Conservation (phyloP, 495 filamentous ascomycete species). For the Talaromyces wortmannii region DNA sequence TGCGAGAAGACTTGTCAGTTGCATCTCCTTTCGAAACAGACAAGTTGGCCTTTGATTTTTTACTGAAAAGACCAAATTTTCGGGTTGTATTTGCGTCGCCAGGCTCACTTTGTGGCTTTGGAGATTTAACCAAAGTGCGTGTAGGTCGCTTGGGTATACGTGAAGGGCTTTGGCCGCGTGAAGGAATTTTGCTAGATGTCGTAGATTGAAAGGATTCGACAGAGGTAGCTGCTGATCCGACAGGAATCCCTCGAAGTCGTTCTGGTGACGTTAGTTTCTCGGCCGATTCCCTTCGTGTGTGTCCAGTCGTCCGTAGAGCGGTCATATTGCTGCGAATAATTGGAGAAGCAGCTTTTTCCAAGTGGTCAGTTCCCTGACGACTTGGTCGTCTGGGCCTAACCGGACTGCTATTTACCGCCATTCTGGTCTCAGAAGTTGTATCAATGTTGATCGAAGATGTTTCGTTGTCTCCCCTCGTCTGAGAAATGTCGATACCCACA, state of each 20-base stretch:
- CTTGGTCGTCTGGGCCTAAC: conserved; percentile 59
- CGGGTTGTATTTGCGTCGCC: conserved; percentile 28
- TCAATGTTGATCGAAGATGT: conserved; percentile 2
- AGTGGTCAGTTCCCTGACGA: conserved; percentile 68
- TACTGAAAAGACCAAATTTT: conserved; percentile 71
- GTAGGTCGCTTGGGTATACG: conserved; percentile 22
- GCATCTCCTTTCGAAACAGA: conserved; percentile 23
- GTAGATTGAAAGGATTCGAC: conserved; percentile 31
- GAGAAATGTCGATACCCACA: background rate
- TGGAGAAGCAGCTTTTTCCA: conserved; percentile 56
- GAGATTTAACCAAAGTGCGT: conserved; percentile 19
- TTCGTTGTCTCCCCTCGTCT: conserved; percentile 19
- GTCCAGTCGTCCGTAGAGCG: conserved; percentile 25
- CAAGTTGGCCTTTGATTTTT: conserved; percentile 61
- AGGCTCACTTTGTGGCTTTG: conserved; percentile 14
- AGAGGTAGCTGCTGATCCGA: conserved; percentile 24
- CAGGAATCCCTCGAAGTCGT: conserved; percentile 7
- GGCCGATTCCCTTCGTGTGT: conserved; percentile 34
- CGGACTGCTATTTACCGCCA: background rate
- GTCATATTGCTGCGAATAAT: conserved; percentile 74
- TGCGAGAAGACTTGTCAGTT: conserved; percentile 52
- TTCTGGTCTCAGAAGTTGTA: background rate
- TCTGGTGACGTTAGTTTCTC: conserved; percentile 18
- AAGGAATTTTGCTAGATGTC: conserved; percentile 26
- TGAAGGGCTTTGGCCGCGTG: conserved; percentile 31